Base-by-base conservation (phyloP, 495 filamentous ascomycete genomes). In the Astrothelium macrocarpum region DNA sequence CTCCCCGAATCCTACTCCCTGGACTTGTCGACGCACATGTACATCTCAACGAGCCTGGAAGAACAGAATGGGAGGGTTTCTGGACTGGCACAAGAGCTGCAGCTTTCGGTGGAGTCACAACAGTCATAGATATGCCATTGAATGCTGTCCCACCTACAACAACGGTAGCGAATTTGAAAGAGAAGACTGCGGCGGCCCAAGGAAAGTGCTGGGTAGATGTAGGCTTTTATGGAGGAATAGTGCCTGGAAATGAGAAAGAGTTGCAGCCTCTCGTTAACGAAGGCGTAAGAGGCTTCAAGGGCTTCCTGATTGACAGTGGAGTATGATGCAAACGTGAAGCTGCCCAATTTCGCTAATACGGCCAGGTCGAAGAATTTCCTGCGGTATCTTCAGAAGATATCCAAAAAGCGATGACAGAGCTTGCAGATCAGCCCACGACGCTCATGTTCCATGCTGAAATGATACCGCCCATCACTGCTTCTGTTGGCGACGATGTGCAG, bases 371-470 rank as follows among this genome's bases (percentile, higher is more conserved):
- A 23, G 94, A 98, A 71, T 98, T 98, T 75, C 94, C 94, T 0
- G 90, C 91, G 36, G 89, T 98, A 14, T 89, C 86, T 0, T 80
- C 88, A 1, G 78, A 75, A 1, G 94, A 97, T 73, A 87, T 98
- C 66, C 79, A 83, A 0, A 81, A 85, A 53, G 92, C 86, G 49
- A 90, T 98, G 85, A 80, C 74, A 9, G 89, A 87, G 53, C 80
- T 98, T 60, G 86, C 86, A 43, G 85, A 89, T 66, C 77, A 82
- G 42, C 81, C 89, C 53, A 98, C 94, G 18, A 93, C 90, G 0
- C 79, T 97, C 49, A 97, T 98, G 93, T 98, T 98, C 77, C 94
- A 98, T 70, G 94, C 94, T 23, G 94, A 98, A 76, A 97, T 96
- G 91, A 85, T 96, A 25, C 94, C 94, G 1, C 91, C 93, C 2